phyloP scores from a whole-genome alignment of 2,329 filamentous ascomycete species.

The Fusarium annulatum region DNA sequence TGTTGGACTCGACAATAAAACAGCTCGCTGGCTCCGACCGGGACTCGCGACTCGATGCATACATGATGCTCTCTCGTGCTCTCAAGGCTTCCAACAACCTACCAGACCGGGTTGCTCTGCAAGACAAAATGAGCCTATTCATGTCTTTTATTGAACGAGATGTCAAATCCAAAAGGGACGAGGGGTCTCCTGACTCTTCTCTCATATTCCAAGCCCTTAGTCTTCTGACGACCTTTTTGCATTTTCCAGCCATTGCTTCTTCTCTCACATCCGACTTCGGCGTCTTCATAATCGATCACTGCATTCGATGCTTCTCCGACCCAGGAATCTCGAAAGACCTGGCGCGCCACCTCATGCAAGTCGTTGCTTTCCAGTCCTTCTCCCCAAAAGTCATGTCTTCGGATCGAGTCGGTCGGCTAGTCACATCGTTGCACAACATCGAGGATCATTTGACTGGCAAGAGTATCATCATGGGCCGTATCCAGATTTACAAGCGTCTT shows the following conservation, averaged over 20 bases:
- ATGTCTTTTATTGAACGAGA: conserved; percentile 88
- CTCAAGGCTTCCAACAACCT: conserved; percentile 85
- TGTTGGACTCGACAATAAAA: conserved; percentile 86
- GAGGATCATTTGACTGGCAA: conserved; percentile 81
- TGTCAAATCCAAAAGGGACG: conserved; percentile 69
- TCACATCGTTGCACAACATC: conserved; percentile 77
- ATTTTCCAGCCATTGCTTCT: conserved; percentile 76
- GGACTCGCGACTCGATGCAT: conserved; percentile 83
- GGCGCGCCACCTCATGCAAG: conserved; percentile 80
- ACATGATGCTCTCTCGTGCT: conserved; percentile 79
- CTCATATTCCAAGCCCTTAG: conserved; percentile 82
- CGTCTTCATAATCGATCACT: conserved; percentile 82
- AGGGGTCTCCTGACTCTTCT: conserved; percentile 71
- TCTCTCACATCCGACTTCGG: conserved; percentile 82
- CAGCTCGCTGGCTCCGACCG: conserved; percentile 81
- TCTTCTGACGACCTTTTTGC: conserved; percentile 80
- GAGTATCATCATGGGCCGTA: conserved; percentile 79
- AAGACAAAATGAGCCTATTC: conserved; percentile 80
- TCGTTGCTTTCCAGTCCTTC: conserved; percentile 85
- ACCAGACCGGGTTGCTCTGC: conserved; percentile 77
- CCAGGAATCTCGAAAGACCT: conserved; percentile 78
- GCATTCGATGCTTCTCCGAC: conserved; percentile 79
- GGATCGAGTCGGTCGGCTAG: conserved; percentile 75
- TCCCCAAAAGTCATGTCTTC: conserved; percentile 77
- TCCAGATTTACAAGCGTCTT: conserved; percentile 82